phyloP scores from a whole-genome alignment of 441 rosid species.

The Bruguiera hainesii region DNA sequence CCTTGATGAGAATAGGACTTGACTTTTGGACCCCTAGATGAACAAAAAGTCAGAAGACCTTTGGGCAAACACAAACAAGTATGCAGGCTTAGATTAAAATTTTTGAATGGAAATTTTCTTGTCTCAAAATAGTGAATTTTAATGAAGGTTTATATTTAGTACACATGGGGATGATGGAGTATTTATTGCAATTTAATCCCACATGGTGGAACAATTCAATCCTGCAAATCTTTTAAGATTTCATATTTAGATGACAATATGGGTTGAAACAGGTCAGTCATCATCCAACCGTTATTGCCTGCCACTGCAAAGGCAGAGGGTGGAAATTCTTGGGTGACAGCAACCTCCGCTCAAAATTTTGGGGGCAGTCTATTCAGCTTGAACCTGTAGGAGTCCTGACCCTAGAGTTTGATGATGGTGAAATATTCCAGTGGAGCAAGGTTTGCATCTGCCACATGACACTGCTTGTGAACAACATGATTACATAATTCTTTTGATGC shows the following conservation, averaged over 20 bases:
- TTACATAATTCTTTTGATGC: not conserved
- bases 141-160: too few relatives aligned
- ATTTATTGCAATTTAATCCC: not conserved
- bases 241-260: slow-evolving; percentile 15
- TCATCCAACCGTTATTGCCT: slow-evolving; percentile 95
- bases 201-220: too few relatives aligned
- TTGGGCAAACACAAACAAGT: too few relatives aligned
- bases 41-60: too few relatives aligned
- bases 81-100: not conserved
- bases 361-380: slow-evolving; percentile 97
- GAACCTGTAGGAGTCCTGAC: slow-evolving; percentile 85
- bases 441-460: slow-evolving; percentile 30
- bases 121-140: too few relatives aligned
- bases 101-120: too few relatives aligned
- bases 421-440: slow-evolving; percentile 94
- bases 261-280: slow-evolving; percentile 82
- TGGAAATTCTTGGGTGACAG: slow-evolving; percentile 98
- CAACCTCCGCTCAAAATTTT: slow-evolving; percentile 84
- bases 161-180: not conserved
- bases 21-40: too few relatives aligned
- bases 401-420: slow-evolving; percentile 94
- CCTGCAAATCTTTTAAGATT: too few relatives aligned
- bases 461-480: slow-evolving; percentile 4
- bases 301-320: slow-evolving; percentile 95
- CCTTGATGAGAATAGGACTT: too few relatives aligned